Conservation (phyloP, 306 rosid species). For the Hippophae gyantsensis region DNA sequence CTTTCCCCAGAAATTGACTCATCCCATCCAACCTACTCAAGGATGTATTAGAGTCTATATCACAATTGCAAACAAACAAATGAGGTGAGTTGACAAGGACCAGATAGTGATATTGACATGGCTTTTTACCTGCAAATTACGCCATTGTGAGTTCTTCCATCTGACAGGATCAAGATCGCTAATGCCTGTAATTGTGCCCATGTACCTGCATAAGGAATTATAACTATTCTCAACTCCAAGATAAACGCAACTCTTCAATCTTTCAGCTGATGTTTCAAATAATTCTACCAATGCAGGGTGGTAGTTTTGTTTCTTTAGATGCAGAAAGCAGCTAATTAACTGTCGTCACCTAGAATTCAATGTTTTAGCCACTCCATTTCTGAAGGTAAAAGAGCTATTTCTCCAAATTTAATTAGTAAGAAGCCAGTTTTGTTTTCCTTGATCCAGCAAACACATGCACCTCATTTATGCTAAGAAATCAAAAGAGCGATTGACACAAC, state of each 20-base stretch:
- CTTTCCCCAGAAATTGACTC: constrained; percentile 95
- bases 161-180: constrained; percentile 83
- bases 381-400: constrained; percentile 8
- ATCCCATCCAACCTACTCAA: constrained; percentile 91
- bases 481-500: too few relatives aligned
- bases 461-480: too few relatives aligned
- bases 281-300: constrained; percentile 1
- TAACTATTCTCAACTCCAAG: constrained; percentile 2
- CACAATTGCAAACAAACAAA: not conserved
- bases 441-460: constrained; percentile 4
- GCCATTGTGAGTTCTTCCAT: constrained; percentile 98
- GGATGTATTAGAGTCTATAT: not conserved
- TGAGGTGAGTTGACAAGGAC: not conserved
- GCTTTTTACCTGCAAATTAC: constrained; percentile 71
- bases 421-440: constrained; percentile 2
- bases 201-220: constrained; percentile 52
- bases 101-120: not conserved
- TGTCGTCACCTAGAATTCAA: not conserved
- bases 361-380: not conserved
- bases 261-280: constrained; percentile 2
- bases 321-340: not conserved
- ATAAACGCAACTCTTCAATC: constrained; percentile 1
- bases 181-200: constrained; percentile 95
- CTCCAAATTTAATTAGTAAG: constrained; percentile 11
- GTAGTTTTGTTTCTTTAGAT: not conserved